Percentiles rank a stretch among this genome's conserved stretches.
Evolutionary conservation across 495 filamentous ascomycete species (phyloP).

Genomic region (Trypethelium eluteriae): DNA sequence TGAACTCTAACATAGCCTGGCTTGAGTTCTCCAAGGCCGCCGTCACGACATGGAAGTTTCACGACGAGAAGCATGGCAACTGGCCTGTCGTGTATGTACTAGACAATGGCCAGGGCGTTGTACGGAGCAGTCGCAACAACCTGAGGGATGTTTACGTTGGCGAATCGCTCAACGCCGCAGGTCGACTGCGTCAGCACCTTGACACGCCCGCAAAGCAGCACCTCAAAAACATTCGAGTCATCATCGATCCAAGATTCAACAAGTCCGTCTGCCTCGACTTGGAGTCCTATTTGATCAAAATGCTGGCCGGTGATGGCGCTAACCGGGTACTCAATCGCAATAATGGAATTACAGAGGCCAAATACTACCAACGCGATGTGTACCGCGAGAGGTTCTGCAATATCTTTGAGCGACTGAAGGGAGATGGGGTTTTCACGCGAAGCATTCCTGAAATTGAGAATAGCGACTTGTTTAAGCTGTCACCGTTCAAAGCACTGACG

Average conservation of each 20-base stretch:
- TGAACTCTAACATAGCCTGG: conserved; percentile 17
- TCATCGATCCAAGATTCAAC: conserved; percentile 21
- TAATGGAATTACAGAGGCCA: conserved; percentile 21
- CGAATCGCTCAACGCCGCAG: conserved; percentile 19
- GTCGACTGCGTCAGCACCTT: conserved; percentile 20
- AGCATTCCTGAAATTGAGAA: conserved; percentile 22
- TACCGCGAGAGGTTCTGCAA: conserved; percentile 19
- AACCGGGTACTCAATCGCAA: conserved; percentile 22
- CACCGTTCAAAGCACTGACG: conserved; percentile 21
- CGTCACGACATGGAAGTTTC: conserved; percentile 16
- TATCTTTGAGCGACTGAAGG: conserved; percentile 17
- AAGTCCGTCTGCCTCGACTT: conserved; percentile 22
- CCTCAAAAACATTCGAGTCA: conserved; percentile 20
- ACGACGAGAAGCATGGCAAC: conserved; percentile 19
- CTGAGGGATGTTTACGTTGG: conserved; percentile 20
- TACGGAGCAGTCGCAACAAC: conserved; percentile 7
- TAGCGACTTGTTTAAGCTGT: conserved; percentile 21
- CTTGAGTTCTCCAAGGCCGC: conserved; percentile 19
- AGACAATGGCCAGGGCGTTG: conserved; percentile 12
- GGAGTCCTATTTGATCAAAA: conserved; percentile 23
- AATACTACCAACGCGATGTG: conserved; percentile 20
- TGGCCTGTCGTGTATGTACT: conserved; percentile 21
- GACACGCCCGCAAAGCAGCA: conserved; percentile 19
- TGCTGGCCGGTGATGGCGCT: conserved; percentile 21
- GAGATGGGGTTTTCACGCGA: conserved; percentile 20